These are phyloP conservation scores for Lyophyllum decastes DNA, from an alignment of 768 basidiomycete species.

Conservation along the genomic window DNA sequence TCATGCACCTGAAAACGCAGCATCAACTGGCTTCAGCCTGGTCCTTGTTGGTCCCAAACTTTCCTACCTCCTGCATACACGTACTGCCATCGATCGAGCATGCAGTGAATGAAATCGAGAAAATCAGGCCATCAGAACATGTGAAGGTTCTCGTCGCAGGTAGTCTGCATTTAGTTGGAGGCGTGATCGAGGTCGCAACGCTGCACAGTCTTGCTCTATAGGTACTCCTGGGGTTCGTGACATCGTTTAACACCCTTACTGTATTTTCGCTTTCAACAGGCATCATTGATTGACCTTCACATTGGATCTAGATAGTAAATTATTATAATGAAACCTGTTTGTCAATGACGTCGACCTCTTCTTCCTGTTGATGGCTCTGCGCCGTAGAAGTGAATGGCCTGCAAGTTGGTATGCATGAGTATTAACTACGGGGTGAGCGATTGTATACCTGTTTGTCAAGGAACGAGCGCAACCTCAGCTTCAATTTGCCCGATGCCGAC, in stretches of 20 bases:
- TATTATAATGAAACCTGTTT: neutral
- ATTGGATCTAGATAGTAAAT: neutral
- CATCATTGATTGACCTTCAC: neutral
- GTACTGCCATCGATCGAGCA: slow-evolving; percentile 89
- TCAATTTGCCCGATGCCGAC: slow-evolving; percentile 30
- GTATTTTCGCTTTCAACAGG: slow-evolving; percentile 7
- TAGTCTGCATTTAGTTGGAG: slow-evolving; percentile 92
- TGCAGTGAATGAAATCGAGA: slow-evolving; percentile 69
- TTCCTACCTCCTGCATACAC: slow-evolving; percentile 63
- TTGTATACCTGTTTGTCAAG: slow-evolving; percentile 55
- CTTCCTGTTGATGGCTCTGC: slow-evolving; percentile 28
- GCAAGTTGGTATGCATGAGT: neutral
- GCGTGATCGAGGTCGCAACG: slow-evolving; percentile 88
- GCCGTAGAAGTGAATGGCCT: slow-evolving; percentile 61
- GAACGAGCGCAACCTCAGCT: slow-evolving; percentile 44
- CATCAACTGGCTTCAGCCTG: slow-evolving; percentile 76
- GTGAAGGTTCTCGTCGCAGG: slow-evolving; percentile 84
- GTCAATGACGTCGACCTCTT: slow-evolving; percentile 17
- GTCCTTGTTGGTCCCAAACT: slow-evolving; percentile 61
- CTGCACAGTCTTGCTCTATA: slow-evolving; percentile 70
- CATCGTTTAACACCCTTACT: neutral
- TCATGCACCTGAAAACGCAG: slow-evolving; percentile 72
- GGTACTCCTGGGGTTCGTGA: neutral
- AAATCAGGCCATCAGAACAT: slow-evolving; percentile 30
- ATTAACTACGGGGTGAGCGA: neutral